These are phyloP conservation scores for Coniferiporia weirii DNA, from an alignment of 1,284 basidiomycete genomes.

Conservation along the genomic window DNA sequence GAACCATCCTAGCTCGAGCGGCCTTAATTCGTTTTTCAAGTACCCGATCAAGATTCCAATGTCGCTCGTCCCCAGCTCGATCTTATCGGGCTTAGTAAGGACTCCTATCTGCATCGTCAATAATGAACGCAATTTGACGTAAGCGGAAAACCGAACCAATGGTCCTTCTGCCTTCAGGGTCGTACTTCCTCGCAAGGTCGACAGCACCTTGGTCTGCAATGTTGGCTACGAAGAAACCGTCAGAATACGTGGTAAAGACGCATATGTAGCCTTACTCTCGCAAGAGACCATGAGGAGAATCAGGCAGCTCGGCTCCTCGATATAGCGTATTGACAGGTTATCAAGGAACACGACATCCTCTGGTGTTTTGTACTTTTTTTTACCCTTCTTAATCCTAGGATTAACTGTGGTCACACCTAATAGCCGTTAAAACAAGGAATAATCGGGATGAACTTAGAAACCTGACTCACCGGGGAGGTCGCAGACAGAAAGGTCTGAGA, in stretches of 20 bases:
- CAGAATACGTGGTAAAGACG: neutral
- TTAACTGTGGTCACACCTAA: constrained; percentile 43
- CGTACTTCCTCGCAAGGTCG: constrained; percentile 48
- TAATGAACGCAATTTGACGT: neutral
- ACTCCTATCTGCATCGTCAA: constrained; percentile 46
- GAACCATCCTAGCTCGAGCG: constrained; percentile 62
- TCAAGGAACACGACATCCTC: constrained; percentile 65
- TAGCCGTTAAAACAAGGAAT: constrained; percentile 56
- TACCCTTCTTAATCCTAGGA: constrained; percentile 41
- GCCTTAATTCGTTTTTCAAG: constrained; percentile 50
- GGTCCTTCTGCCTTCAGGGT: constrained; percentile 58
- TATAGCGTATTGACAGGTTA: constrained; percentile 52
- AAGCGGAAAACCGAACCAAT: constrained; percentile 44
- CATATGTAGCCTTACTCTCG: constrained; percentile 46
- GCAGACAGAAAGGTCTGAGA: constrained; percentile 67
- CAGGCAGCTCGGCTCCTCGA: constrained; percentile 58
- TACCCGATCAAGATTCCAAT: constrained; percentile 60
- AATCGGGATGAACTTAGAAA: neutral
- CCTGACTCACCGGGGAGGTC: constrained; percentile 57
- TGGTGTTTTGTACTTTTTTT: constrained; percentile 44
- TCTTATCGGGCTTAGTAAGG: constrained; percentile 74
- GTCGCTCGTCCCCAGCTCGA: constrained; percentile 55
- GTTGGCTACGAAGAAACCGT: constrained; percentile 47
- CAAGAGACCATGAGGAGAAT: constrained; percentile 69
- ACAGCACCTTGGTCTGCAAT: constrained; percentile 70